Percentiles rank a stretch among this genome's conserved stretches.
Conservation (phyloP, 1,284 basidiomycete species). For the Testicularia cyperi region DNA sequence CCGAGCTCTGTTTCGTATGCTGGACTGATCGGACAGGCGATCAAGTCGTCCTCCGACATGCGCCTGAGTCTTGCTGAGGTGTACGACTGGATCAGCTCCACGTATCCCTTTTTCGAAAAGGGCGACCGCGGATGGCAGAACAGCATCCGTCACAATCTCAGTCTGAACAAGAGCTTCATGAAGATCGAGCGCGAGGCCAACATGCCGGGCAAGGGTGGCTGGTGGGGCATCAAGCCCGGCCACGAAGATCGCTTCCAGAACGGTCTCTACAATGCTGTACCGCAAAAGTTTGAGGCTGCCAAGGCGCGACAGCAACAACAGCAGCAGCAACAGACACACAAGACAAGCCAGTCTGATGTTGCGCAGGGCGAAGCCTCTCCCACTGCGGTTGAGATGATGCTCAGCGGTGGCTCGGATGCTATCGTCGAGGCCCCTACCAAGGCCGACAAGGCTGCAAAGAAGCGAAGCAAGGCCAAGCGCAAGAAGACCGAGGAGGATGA, state of each 20-base stretch:
- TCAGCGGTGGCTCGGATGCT: too few species aligned
- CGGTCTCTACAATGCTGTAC: constrained; percentile 44
- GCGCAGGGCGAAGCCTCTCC: constrained; percentile 11
- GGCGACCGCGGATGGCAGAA: constrained; percentile 94
- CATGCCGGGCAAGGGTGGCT: constrained; percentile 62
- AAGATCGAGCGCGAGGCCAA: constrained; percentile 62
- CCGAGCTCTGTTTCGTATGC: constrained; percentile 72
- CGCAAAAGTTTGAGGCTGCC: constrained; percentile 36
- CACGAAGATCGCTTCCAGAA: constrained; percentile 56
- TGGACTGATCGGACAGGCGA: constrained; percentile 90
- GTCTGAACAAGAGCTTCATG: constrained; percentile 78
- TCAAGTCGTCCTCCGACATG: constrained; percentile 78
- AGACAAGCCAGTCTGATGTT: too few species aligned
- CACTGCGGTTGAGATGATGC: constrained; percentile 11
- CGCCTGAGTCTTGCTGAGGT: constrained; percentile 91
- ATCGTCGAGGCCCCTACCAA: too few species aligned
- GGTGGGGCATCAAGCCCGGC: constrained; percentile 61
- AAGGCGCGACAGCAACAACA: constrained; percentile 25
- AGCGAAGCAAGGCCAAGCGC: constrained; percentile 32
- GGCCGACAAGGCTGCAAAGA: constrained; percentile 7
- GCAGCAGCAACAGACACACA: constrained; percentile 14
- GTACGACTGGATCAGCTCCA: constrained; percentile 90
- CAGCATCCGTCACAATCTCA: constrained; percentile 87
- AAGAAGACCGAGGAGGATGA: constrained; percentile 18
- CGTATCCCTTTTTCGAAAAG: constrained; percentile 88